Conservation (phyloP, 306 rosid genomes). For the Begonia masoniana region DNA sequence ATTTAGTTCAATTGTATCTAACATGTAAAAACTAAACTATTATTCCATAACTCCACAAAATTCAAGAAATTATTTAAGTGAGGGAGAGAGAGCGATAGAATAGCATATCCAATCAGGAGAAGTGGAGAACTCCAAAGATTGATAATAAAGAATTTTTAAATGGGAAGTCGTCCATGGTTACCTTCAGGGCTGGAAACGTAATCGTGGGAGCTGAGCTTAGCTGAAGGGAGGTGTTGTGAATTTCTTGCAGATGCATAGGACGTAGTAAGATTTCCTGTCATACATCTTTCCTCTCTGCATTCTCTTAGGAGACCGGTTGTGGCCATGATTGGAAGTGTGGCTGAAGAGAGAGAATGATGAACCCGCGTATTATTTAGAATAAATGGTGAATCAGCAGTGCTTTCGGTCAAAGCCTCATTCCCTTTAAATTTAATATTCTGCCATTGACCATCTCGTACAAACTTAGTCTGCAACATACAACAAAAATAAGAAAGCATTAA, state of each 20-base stretch:
- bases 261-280: constrained; percentile 15
- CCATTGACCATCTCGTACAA: constrained; percentile 31
- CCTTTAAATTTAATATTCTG: constrained; percentile 36
- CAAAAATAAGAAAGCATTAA: neutral
- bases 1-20: too few relatives aligned
- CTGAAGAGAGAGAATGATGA: constrained; percentile 11
- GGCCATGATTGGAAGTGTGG: constrained; percentile 11
- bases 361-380: constrained; percentile 27
- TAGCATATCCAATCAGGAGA: neutral
- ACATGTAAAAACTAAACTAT: too few relatives aligned
- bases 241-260: constrained; percentile 17
- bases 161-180: constrained; percentile 20
- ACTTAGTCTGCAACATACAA: constrained; percentile 28
- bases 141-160: neutral
- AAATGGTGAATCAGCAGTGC: constrained; percentile 59
- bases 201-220: constrained; percentile 17
- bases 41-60: too few relatives aligned
- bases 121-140: constrained; percentile 1
- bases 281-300: constrained; percentile 11
- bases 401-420: constrained; percentile 29
- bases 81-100: too few relatives aligned
- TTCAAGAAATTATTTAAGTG: too few relatives aligned
- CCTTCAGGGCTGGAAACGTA: constrained; percentile 34
- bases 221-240: constrained; percentile 18
- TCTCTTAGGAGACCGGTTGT: constrained; percentile 19